phyloP scores from a whole-genome alignment of 2,329 filamentous ascomycete species.

The Pyrenochaeta sp. region DNA sequence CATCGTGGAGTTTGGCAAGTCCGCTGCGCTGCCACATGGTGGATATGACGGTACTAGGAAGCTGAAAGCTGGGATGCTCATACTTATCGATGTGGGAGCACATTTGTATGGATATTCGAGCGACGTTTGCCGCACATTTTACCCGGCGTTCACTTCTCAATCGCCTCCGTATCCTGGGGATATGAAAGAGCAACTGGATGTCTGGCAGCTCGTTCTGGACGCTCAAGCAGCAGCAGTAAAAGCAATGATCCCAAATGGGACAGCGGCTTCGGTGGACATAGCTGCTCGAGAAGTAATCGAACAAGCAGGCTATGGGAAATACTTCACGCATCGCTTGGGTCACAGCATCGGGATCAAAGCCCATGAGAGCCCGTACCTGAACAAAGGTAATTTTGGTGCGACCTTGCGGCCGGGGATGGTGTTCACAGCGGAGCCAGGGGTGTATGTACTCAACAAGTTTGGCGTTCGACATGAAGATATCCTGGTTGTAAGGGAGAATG shows the following conservation, averaged over 20 bases:
- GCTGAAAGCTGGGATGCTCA: constrained; percentile 62
- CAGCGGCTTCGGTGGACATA: constrained; percentile 67
- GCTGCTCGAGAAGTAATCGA: constrained; percentile 66
- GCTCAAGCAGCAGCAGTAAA: constrained; percentile 65
- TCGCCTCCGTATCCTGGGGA: constrained; percentile 19
- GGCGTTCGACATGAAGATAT: constrained; percentile 70
- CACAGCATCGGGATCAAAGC: constrained; percentile 73
- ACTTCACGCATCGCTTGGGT: constrained; percentile 68
- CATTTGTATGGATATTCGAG: constrained; percentile 70
- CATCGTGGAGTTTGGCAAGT: constrained; percentile 68
- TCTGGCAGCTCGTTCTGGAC: constrained; percentile 69
- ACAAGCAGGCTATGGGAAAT: constrained; percentile 64
- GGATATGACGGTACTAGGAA: constrained; percentile 60
- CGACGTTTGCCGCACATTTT: constrained; percentile 70
- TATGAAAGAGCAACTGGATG: constrained; percentile 59
- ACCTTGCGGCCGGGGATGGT: constrained; percentile 64
- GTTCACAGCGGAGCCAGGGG: constrained; percentile 69
- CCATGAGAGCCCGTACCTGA: constrained; percentile 70
- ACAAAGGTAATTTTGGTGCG: constrained; percentile 64
- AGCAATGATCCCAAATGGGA: constrained; percentile 60
- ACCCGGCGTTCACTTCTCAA: constrained; percentile 43
- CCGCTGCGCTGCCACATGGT: constrained; percentile 62
- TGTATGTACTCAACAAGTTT: constrained; percentile 67
- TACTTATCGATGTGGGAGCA: constrained; percentile 69
- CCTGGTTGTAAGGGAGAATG: constrained; percentile 62